These are phyloP conservation scores for Geotrichum cucujoidarum DNA, from an alignment of 1,139 yeast species.

Conservation along the genomic window DNA sequence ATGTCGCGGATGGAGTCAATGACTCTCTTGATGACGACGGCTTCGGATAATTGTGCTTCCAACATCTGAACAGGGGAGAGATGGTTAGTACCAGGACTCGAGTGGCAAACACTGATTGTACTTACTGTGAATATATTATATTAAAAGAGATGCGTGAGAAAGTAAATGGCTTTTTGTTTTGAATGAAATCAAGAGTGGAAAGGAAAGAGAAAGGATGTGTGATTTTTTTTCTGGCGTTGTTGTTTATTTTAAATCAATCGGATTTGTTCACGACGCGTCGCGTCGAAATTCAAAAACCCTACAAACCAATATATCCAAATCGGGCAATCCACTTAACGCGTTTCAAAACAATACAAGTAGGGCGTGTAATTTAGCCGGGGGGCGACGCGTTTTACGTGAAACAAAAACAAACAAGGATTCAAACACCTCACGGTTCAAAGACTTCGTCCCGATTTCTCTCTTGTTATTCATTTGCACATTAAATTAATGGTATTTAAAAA, in stretches of 20 bases:
- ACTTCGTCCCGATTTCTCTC: too few relatives aligned
- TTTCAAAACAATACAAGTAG: too few relatives aligned
- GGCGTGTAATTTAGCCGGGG: too few relatives aligned
- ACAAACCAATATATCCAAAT: neutral
- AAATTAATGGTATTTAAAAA: neutral
- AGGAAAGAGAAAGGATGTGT: neutral
- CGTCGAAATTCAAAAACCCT: neutral
- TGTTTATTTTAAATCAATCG: too few relatives aligned
- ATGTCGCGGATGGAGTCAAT: slow-evolving; percentile 88
- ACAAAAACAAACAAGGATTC: too few relatives aligned
- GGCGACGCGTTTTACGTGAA: too few relatives aligned
- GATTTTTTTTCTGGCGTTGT: slow-evolving; percentile 6
- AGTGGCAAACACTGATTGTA: too few relatives aligned
- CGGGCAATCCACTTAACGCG: too few relatives aligned
- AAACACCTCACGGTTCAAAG: too few relatives aligned
- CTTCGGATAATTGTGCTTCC: slow-evolving; percentile 96
- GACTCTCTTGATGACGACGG: slow-evolving; percentile 79
- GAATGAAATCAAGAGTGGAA: neutral
- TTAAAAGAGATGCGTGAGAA: neutral
- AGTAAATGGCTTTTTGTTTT: too few relatives aligned
- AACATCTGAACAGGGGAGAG: slow-evolving; percentile 67
- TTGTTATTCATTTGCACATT: too few relatives aligned
- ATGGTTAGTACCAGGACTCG: neutral
- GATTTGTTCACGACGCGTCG: too few relatives aligned
- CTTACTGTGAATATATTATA: neutral